Evolutionary conservation across 1,139 yeast species (phyloP).

Genomic region (Arxiozyma slooffiae): DNA sequence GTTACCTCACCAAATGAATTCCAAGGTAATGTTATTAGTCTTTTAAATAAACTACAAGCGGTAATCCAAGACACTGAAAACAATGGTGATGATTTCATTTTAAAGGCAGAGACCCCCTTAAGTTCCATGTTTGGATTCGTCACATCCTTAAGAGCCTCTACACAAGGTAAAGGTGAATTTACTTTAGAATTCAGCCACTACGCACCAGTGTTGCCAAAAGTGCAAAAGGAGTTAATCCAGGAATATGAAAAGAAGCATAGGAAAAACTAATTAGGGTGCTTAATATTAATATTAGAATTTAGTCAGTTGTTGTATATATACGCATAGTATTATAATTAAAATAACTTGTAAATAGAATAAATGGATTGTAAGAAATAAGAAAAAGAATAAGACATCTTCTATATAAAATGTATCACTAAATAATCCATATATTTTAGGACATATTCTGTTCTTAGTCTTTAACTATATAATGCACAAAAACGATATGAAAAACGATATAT

Average conservation of each 20-base stretch:
- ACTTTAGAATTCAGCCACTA: conserved; percentile 89
- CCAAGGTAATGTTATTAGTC: conserved; percentile 88
- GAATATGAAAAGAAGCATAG: conserved; percentile 58
- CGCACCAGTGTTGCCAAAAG: conserved; percentile 81
- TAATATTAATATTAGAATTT: background rate
- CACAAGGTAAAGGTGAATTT: conserved; percentile 98
- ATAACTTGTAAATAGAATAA: background rate
- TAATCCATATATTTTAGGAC: too few species aligned
- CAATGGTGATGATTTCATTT: conserved; percentile 88
- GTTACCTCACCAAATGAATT: conserved; percentile 93
- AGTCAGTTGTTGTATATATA: background rate
- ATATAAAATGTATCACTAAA: background rate
- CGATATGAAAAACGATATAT: background rate
- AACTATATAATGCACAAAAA: conserved; percentile 3
- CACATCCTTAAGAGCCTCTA: conserved; percentile 86
- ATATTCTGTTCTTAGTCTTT: background rate
- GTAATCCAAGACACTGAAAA: conserved; percentile 89
- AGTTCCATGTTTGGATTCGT: conserved; percentile 96
- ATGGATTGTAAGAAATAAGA: background rate
- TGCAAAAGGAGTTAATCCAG: conserved; percentile 82
- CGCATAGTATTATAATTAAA: background rate
- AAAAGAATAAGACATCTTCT: background rate
- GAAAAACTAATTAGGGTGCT: conserved; percentile 9
- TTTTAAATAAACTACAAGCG: conserved; percentile 86
- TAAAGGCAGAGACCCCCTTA: conserved; percentile 88